A percentile compares a stretch with the other conserved stretches of the same genome.
Conservation (phyloP, 176 grass and related monocot genomes). For the Dendrocalamus sinicus region DNA sequence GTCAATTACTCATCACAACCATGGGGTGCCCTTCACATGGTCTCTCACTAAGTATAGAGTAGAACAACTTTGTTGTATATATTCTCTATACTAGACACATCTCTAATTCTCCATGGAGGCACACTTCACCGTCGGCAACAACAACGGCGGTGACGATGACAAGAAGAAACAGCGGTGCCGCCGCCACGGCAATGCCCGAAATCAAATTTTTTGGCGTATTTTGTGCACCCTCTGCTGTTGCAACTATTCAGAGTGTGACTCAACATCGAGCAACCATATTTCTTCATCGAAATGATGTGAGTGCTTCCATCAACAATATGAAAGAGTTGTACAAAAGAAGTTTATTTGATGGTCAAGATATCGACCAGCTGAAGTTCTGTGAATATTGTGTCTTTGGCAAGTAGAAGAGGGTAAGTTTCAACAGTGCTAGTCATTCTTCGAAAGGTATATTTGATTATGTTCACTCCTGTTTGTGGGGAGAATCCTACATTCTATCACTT, state of each 20-base stretch:
- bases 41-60: not conserved
- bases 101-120: conserved; percentile 28
- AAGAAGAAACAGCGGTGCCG: not conserved
- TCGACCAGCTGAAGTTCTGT: no score
- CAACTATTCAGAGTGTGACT: not conserved
- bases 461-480: no score
- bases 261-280: not conserved
- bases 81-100: not conserved
- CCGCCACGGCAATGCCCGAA: not conserved
- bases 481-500: no score
- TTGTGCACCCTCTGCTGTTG: conserved; percentile 31
- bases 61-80: not conserved
- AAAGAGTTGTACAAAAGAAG: no score
- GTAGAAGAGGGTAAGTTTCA: no score
- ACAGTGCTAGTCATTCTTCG: no score
- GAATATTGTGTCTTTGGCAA: no score
- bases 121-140: not conserved
- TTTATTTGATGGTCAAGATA: no score
- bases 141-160: not conserved
- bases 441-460: no score
- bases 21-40: no score
- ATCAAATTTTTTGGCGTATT: conserved; percentile 26
- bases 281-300: not conserved
- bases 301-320: no score
- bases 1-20: no score